phyloP scores from a whole-genome alignment of 1,284 basidiomycete genomes.

The Rhodotorula sp. region DNA sequence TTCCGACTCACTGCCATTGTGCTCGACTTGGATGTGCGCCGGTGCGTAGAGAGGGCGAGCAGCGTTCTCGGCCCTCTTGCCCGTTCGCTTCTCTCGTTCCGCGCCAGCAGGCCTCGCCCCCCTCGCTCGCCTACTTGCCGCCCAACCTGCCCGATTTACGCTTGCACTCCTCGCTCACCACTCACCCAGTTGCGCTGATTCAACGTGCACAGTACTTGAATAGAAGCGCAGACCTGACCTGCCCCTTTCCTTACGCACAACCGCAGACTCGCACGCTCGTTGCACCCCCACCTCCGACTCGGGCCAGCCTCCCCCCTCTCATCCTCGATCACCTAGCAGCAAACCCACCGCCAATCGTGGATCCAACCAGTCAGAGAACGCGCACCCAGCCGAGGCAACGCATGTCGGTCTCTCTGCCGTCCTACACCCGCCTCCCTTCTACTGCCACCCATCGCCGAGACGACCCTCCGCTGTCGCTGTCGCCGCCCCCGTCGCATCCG shows the following conservation, averaged over 20 bases:
- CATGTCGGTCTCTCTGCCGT: conserved; percentile 6
- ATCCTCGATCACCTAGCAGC: no score
- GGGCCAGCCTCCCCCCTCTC: no score
- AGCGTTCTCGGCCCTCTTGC: no score
- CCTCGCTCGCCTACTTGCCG: not conserved
- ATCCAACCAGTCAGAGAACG: no score
- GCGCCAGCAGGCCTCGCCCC: not conserved
- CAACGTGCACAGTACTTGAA: no score
- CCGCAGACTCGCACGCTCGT: not conserved
- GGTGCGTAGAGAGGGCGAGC: no score
- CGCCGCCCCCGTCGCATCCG: no score
- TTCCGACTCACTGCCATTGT: not conserved
- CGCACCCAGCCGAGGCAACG: not conserved
- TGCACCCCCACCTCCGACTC: not conserved
- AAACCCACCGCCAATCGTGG: no score
- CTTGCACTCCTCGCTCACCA: not conserved
- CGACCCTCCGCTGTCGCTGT: not conserved
- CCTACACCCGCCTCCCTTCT: conserved; percentile 1
- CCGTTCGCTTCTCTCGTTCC: no score
- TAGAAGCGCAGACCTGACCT: not conserved
- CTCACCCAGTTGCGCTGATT: no score
- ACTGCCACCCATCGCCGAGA: not conserved
- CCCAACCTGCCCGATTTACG: not conserved
- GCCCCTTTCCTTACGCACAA: not conserved
- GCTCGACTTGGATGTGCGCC: not conserved